Base-by-base conservation (phyloP, 768 basidiomycete species). In the Lactifluus volemus region DNA sequence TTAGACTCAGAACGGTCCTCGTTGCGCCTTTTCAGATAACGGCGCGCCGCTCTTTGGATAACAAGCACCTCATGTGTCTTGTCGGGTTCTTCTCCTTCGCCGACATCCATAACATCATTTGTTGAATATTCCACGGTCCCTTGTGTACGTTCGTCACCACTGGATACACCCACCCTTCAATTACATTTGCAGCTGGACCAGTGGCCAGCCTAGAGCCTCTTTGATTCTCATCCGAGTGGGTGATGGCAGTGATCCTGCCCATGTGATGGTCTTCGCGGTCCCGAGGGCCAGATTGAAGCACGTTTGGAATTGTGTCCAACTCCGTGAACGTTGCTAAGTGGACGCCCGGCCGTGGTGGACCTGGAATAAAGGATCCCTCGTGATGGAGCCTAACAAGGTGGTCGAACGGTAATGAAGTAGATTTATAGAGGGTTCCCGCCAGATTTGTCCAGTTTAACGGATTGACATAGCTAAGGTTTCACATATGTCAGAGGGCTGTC, bases 11-110 rank as follows among this genome's bases (percentile, higher is more conserved):
- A 21, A 4, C 5, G n/a, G 21, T n/a, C 52, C 39, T 62, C 52
- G 15, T n/a, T 2, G 1, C 21, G 5, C 30, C 42, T 53, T 12
- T 34, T 32, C 14, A 53, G 3, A 53, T 48, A 39, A 17, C 45
- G 45, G 52, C 61, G 60, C 42, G 12, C 49, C 2, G 50, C 60
- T 47, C 29, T 53, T 38, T 62, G 61, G 17, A 58, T 53, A 21
- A 58, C 5, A 38, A 38, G 3, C 3, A 21, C 56, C 34, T 57
- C 44, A 10, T 39, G 41, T 30, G 50, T 52, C 34, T n/a, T 52
- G 60, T 61, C 60, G 4, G 29, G 36, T 19, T 54, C 60, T 34
- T 47, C 50, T 19, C 49, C 60, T 34, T 47, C 50, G 14, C n/a
- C 25, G 6, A 10, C 17, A 4, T 55, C 34, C 15, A 30, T 12